These are phyloP conservation scores for Glutinoglossum americanum DNA, from an alignment of 495 filamentous ascomycete species.

Conservation along the genomic window DNA sequence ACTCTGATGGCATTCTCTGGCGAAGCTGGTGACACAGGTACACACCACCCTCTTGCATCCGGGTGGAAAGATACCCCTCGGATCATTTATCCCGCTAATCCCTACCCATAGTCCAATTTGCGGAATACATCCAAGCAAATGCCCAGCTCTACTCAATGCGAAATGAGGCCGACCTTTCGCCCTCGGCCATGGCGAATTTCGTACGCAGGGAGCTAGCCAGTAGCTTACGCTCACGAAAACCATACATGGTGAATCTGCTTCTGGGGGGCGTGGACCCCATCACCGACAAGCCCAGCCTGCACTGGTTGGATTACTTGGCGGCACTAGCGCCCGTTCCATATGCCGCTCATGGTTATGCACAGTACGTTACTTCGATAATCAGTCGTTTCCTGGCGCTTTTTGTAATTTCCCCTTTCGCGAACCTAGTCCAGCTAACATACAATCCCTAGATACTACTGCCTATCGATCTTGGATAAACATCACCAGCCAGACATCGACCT, in stretches of 20 bases:
- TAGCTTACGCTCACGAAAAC: constrained; percentile 72
- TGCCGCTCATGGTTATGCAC: constrained; percentile 92
- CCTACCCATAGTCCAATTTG: constrained; percentile 63
- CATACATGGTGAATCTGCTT: constrained; percentile 89
- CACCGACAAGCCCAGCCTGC: constrained; percentile 66
- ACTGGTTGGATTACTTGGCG: constrained; percentile 95
- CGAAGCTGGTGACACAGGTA: constrained; percentile 92
- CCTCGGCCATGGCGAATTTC: constrained; percentile 72
- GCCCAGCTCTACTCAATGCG: constrained; percentile 96
- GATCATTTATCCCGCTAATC: neutral
- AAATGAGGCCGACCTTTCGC: constrained; percentile 75
- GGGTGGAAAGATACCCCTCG: neutral
- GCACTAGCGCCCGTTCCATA: constrained; percentile 74
- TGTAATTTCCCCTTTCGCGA: neutral
- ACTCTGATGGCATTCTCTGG: constrained; percentile 93
- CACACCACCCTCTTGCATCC: neutral
- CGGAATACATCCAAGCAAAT: constrained; percentile 97
- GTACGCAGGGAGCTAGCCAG: constrained; percentile 80
- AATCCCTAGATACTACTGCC: constrained; percentile 58
- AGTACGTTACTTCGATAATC: constrained; percentile 33
- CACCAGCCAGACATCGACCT: constrained; percentile 82
- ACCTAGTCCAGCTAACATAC: neutral
- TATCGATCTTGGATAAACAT: constrained; percentile 93
- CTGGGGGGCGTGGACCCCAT: constrained; percentile 82
- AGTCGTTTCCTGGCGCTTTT: neutral